Evolutionary conservation across 2,329 filamentous ascomycete genomes (phyloP).

Genomic region (Trichoderma simmonsii): DNA sequence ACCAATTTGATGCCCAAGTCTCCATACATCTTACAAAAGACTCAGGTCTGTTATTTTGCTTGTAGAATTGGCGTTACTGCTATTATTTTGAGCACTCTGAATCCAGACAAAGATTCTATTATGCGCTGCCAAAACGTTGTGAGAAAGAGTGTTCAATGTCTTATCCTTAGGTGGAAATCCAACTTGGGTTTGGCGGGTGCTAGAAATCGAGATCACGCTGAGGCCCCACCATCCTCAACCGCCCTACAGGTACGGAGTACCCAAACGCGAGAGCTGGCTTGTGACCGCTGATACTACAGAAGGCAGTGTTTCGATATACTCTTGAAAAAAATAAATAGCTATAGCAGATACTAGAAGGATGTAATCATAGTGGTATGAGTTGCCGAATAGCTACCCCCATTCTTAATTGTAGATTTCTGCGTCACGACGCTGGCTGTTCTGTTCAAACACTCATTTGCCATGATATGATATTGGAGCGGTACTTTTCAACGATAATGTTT

Average conservation of each 20-base stretch:
- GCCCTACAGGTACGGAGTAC: neutral
- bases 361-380: too few relatives aligned
- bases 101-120: neutral
- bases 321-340: too few relatives aligned
- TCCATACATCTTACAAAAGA: constrained; percentile 66
- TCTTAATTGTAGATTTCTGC: neutral
- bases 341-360: too few relatives aligned
- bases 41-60: neutral
- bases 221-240: neutral
- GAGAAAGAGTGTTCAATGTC: neutral
- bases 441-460: neutral
- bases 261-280: neutral
- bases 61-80: neutral
- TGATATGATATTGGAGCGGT: neutral
- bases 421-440: neutral
- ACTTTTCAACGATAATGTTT: neutral
- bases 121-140: neutral
- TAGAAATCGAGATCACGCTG: constrained; percentile 5
- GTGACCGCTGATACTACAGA: neutral
- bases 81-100: neutral
- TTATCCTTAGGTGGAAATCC: neutral
- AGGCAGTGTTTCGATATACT: neutral
- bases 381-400: neutral
- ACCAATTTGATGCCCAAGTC: constrained; percentile 85
- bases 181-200: neutral